These are phyloP conservation scores for Tolypocladium amazonense DNA, from an alignment of 2,329 filamentous ascomycete genomes.

Conservation along the genomic window DNA sequence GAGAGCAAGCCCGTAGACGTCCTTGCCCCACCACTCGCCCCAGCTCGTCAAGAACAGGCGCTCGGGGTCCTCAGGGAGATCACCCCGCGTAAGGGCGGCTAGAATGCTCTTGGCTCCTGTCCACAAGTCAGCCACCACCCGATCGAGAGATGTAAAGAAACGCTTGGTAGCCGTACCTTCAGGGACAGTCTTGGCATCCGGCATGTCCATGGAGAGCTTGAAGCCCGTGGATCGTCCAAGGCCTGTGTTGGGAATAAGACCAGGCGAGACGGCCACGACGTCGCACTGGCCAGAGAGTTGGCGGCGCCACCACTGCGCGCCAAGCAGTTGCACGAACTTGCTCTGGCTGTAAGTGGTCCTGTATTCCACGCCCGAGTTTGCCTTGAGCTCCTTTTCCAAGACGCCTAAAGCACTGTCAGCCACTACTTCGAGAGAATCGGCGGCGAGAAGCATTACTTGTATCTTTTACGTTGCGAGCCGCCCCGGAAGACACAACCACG, in stretches of 20 bases:
- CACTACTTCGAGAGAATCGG: constrained; percentile 1
- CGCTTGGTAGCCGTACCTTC: constrained; percentile 24
- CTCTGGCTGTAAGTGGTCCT: constrained; percentile 26
- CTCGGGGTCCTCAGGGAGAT: constrained; percentile 39
- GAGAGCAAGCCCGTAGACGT: constrained; percentile 26
- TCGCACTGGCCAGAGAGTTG: constrained; percentile 30
- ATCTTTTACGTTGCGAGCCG: constrained; percentile 28
- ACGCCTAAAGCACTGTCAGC: constrained; percentile 12
- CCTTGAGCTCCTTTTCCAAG: constrained; percentile 27
- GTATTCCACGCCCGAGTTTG: constrained; percentile 21
- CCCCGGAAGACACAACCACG: constrained; percentile 41
- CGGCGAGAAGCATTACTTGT: constrained; percentile 15
- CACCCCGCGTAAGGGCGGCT: constrained; percentile 29
- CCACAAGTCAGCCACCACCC: background rate
- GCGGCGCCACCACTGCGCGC: constrained; percentile 46
- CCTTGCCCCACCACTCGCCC: constrained; percentile 45
- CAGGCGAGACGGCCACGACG: constrained; percentile 43
- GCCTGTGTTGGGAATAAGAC: constrained; percentile 37
- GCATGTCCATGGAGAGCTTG: constrained; percentile 17
- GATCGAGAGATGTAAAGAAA: background rate
- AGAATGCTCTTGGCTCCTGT: constrained; percentile 35
- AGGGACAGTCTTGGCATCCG: constrained; percentile 36
- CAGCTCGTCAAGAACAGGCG: constrained; percentile 44
- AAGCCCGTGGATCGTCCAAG: constrained; percentile 22
- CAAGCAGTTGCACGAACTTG: constrained; percentile 41